Evolutionary conservation across 225 moss, liverwort and hornwort species (phyloP).

Genomic region (Polytrichum formosum): DNA sequence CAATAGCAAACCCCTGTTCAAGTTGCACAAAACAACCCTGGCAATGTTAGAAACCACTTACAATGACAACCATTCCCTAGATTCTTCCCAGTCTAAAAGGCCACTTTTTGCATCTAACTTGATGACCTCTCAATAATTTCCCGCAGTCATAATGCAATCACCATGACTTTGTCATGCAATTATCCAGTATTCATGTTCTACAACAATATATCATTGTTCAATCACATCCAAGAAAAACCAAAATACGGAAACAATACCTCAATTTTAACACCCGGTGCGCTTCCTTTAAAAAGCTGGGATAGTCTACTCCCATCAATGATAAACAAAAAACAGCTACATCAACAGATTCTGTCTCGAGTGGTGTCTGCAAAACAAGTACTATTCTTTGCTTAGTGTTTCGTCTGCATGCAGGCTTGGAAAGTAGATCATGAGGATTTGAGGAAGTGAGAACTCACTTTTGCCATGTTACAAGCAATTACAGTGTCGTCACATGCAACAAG

Average conservation of each 20-base stretch:
- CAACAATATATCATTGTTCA: too few species aligned
- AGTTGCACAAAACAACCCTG: background rate
- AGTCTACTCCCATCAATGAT: conserved; percentile 93
- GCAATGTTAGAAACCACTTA: background rate
- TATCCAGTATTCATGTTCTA: background rate
- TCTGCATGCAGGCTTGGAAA: background rate
- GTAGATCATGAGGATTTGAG: background rate
- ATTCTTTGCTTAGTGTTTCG: background rate
- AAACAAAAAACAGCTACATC: conserved; percentile 97
- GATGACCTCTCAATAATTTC: background rate
- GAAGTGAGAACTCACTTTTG: conserved; percentile 47
- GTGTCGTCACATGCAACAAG: conserved; percentile 75
- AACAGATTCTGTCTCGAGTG: conserved; percentile 62
- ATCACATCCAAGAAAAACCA: background rate
- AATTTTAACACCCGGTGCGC: conserved; percentile 77
- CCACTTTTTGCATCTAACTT: background rate
- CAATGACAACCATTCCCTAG: background rate
- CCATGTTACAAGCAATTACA: conserved; percentile 97
- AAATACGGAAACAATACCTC: conserved; percentile 32
- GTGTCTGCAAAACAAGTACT: conserved; percentile 44
- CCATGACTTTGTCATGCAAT: background rate
- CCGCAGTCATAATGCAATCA: background rate
- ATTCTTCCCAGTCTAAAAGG: background rate
- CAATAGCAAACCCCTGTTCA: conserved; percentile 60
- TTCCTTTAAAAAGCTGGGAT: conserved; percentile 80